Percentiles rank a stretch among this genome's conserved stretches.
Evolutionary conservation across 2,329 filamentous ascomycete species (phyloP).

Genomic region (Lizonia empirigonia): DNA sequence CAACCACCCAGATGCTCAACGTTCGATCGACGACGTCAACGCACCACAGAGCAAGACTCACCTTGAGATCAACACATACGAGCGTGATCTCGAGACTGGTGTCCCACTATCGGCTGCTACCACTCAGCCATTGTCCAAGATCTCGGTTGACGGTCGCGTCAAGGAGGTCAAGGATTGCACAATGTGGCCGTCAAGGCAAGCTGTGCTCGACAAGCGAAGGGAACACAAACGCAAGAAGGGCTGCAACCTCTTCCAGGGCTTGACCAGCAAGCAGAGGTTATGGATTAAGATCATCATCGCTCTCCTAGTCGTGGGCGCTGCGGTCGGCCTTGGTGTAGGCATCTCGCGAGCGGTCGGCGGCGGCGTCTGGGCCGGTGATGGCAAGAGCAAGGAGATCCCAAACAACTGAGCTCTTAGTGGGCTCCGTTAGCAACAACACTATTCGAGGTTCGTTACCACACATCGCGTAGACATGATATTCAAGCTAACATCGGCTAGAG

Average conservation of each 20-base stretch:
- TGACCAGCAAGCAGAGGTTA: constrained; percentile 53
- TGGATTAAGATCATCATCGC: constrained; percentile 54
- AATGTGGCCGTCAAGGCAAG: constrained; percentile 58
- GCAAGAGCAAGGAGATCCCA: constrained; percentile 46
- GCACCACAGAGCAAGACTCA: constrained; percentile 39
- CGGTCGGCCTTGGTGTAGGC: constrained; percentile 56
- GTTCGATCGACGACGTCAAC: constrained; percentile 47
- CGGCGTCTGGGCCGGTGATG: constrained; percentile 52
- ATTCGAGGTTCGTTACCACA: constrained; percentile 16
- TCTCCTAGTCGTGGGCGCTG: constrained; percentile 52
- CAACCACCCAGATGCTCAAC: constrained; percentile 52
- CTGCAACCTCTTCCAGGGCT: constrained; percentile 49
- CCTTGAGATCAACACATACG: constrained; percentile 39
- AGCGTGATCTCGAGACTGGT: constrained; percentile 50
- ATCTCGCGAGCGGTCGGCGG: constrained; percentile 57
- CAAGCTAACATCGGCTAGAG: constrained; percentile 7
- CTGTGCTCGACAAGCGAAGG: constrained; percentile 52
- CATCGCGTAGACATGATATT: background rate
- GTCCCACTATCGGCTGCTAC: constrained; percentile 46
- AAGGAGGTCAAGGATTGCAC: constrained; percentile 58
- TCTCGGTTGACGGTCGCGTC: constrained; percentile 49
- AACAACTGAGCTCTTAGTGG: constrained; percentile 22
- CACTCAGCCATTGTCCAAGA: constrained; percentile 46
- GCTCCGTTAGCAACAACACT: constrained; percentile 10
- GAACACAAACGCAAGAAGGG: constrained; percentile 47